Conservation (phyloP, 2,329 filamentous ascomycete species). For the Alternaria angustiovoidea region DNA sequence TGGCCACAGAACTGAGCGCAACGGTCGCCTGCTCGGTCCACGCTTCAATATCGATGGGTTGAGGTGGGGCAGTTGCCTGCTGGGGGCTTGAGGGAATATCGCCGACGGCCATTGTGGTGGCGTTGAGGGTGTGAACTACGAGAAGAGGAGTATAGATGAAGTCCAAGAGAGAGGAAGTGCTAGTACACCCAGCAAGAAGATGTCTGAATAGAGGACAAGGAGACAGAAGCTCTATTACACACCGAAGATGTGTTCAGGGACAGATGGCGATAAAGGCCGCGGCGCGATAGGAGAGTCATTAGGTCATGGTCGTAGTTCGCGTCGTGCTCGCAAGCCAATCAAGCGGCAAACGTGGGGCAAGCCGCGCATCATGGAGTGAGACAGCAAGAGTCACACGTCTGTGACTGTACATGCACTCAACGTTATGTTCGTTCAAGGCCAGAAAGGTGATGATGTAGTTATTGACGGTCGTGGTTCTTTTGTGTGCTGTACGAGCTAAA, state of each 20-base stretch:
- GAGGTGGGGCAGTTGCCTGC: slow-evolving; percentile 27
- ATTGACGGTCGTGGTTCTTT: neutral
- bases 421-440: neutral
- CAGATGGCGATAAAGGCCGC: slow-evolving; percentile 25
- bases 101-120: slow-evolving; percentile 47
- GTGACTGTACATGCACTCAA: slow-evolving; percentile 16
- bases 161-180: neutral
- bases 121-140: slow-evolving; percentile 8
- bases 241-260: slow-evolving; percentile 17
- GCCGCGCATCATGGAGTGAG: slow-evolving; percentile 12
- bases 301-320: slow-evolving; percentile 27
- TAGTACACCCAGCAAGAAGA: neutral
- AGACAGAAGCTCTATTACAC: neutral
- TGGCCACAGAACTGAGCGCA: slow-evolving; percentile 51
- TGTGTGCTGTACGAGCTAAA: neutral
- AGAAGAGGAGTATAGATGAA: neutral
- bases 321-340: slow-evolving; percentile 36
- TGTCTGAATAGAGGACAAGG: neutral
- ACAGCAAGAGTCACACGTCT: slow-evolving; percentile 24
- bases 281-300: slow-evolving; percentile 31
- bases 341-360: slow-evolving; percentile 34
- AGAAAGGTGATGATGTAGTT: neutral
- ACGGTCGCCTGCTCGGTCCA: slow-evolving; percentile 59
- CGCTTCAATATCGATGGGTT: slow-evolving; percentile 55
- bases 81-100: slow-evolving; percentile 33